Evolutionary conservation across 805 yeast species (phyloP), one percentile per base, ranked within the genome.

Genomic region (Ogataea parapolymorpha): DNA sequence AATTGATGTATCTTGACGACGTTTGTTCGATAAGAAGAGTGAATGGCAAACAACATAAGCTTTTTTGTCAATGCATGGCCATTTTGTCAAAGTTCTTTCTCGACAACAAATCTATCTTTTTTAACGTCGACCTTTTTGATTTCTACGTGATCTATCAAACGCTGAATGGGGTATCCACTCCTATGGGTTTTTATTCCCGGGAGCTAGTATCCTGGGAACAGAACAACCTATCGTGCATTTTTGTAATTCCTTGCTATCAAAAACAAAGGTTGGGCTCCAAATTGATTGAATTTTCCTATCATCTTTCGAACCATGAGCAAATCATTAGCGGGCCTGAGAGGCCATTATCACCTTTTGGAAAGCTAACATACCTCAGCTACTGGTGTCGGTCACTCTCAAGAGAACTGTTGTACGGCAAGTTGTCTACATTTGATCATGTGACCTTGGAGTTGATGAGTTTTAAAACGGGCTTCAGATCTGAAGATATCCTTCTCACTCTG

Each of bases 231-330:
- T 96, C 97, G 0, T 93, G 98, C 57, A 85, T 93, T 10, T 71
- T 93, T 49, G 79, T 88, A 3, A 85, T 93, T 46, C 99, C 99
- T 1, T 96, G 96, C 3, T 93, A 79, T 59, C 98, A 91, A 59
- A 70, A 87, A 43, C 72, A 74, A 29, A 82, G 79, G 6, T 60
- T 90, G 18, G 99, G 98, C 0, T 79, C 87, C 5, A 67, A 87
- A 9, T 59, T 93, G 28, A 86, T 93, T 12, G 87, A 87, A 45
- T 85, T 88, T 50, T 86, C 95, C 27, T 93, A 91, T 56, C 80
- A 73, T 23, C 59, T 90, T 15, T 87, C 96, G 0, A 67, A 77
- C 28, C 73, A 72, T 12, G 85, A 85, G 31, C 79, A 77, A 23
- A 51, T 68, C 15, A 62, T 76, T 2, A 88, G 96, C 45, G 95